Evolutionary conservation across 2,329 filamentous ascomycete species (phyloP).

Genomic region (Pseudogymnoascus pannorum): DNA sequence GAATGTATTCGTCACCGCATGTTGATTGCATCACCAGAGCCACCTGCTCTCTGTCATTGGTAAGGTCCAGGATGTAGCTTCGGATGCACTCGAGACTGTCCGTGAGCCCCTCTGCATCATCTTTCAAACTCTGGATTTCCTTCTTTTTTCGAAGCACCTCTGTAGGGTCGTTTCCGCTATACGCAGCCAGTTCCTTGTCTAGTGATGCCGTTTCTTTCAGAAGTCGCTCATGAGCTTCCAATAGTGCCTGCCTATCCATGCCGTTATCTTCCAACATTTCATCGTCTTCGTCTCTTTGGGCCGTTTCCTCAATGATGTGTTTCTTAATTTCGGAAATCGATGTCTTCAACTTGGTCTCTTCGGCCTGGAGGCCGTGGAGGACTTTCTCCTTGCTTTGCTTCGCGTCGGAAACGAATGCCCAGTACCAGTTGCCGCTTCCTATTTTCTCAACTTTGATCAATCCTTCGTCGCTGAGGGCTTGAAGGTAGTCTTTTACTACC

Average conservation of each 20-base stretch:
- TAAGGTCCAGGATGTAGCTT: conserved; percentile 21
- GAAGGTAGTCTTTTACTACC: conserved; percentile 61
- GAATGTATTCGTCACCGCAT: conserved; percentile 42
- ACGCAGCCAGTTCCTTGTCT: conserved; percentile 27
- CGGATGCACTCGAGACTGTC: conserved; percentile 28
- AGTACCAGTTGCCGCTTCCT: conserved; percentile 66
- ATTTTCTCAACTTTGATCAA: conserved; percentile 62
- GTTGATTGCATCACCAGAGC: conserved; percentile 29
- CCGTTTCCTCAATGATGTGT: conserved; percentile 31
- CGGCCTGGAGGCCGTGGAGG: conserved; percentile 31
- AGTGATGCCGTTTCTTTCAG: conserved; percentile 24
- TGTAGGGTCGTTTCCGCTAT: conserved; percentile 26
- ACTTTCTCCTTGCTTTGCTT: conserved; percentile 38
- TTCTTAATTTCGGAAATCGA: conserved; percentile 29
- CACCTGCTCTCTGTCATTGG: conserved; percentile 31
- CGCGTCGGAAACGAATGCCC: conserved; percentile 54
- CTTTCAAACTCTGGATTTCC: conserved; percentile 24
- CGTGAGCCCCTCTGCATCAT: conserved; percentile 25
- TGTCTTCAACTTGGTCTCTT: conserved; percentile 27
- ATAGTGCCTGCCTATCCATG: conserved; percentile 22
- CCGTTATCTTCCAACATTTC: conserved; percentile 26
- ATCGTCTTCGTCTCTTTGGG: conserved; percentile 27
- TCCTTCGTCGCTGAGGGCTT: conserved; percentile 52
- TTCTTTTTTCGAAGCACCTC: conserved; percentile 24
- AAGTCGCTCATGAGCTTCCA: conserved; percentile 23